These are phyloP conservation scores for Leccinum pseudoinsigne DNA, from an alignment of 1,284 basidiomycete species.

Conservation along the genomic window DNA sequence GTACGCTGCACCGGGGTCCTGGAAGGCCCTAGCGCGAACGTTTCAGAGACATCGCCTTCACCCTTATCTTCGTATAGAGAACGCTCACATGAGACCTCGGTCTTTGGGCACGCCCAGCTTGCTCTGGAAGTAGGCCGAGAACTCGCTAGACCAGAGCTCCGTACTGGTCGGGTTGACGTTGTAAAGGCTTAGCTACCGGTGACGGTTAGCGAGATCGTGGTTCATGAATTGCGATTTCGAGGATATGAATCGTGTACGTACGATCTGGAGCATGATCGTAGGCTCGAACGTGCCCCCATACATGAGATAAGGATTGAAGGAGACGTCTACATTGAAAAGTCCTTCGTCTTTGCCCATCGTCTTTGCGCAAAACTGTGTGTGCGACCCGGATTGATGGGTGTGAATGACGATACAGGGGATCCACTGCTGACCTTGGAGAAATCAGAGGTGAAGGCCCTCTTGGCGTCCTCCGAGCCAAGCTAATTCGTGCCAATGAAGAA, in stretches of 20 bases:
- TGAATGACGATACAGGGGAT: background rate
- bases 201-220: background rate
- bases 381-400: background rate
- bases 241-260: constrained; percentile 35
- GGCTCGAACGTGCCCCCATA: constrained; percentile 65
- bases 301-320: constrained; percentile 55
- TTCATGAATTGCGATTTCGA: background rate
- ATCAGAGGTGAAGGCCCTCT: background rate
- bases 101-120: constrained; percentile 49
- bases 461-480: background rate
- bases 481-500: background rate
- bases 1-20: constrained; percentile 56
- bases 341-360: constrained; percentile 53
- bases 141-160: constrained; percentile 51
- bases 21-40: constrained; percentile 50
- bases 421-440: background rate
- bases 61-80: background rate
- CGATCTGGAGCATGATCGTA: constrained; percentile 55
- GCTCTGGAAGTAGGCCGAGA: constrained; percentile 54
- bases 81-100: constrained; percentile 54
- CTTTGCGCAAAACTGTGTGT: constrained; percentile 37
- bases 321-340: constrained; percentile 52
- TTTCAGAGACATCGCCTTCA: constrained; percentile 48
- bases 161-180: constrained; percentile 52
- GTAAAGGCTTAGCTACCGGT: constrained; percentile 50